Evolutionary conservation across 305 asterid species (phyloP), one percentile per base, ranked within the genome.

Genomic region (Fraxinus angustifolia): DNA sequence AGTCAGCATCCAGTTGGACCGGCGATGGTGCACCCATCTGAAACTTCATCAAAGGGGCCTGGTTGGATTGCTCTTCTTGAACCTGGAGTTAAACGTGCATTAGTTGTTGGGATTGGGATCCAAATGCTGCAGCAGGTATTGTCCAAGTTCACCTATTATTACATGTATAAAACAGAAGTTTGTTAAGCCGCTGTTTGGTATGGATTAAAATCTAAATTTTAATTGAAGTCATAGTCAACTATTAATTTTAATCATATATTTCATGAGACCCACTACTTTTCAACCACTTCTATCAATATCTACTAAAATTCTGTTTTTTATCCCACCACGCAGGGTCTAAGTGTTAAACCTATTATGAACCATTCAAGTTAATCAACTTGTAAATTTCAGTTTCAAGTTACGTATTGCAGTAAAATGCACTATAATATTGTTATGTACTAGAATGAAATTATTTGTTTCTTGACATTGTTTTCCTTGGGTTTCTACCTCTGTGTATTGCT

Each of bases 71-170:
- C 92, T 74, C 93, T 94, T 82, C 91, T 93, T 19, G 98, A 91
- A 79, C 97, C 98, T 0, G 98, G 98, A 34, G 97, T 94, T 77
- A 89, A 88, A 79, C 88, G 92, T 58, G 97, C 98, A 2, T 88
- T 94, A n/a, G 76, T 94, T 31, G 97, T 94, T 56, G 98, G 98
- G 68, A 84, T 92, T 33, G 95, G 97, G 72, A 86, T 92, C 80
- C 97, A 94, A 87, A 84, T 93, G 36, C 89, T 94, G 82, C 98
- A 94, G 84, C 98, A 94, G 97, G 98, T 92, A 88, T 62, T 34
- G 40, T 26, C 75, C 6, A 17, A 71, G 6, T 74, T 81, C 35
- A n/a, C 65, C 65, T 78, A 21, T n/a, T 31, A 73, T 19, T 77
- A 23, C 40, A 34, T 56, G 21, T 62, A 4, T 17, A 71, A 33